Conservation (phyloP, 768 basidiomycete genomes). For the Auricularia sp. region DNA sequence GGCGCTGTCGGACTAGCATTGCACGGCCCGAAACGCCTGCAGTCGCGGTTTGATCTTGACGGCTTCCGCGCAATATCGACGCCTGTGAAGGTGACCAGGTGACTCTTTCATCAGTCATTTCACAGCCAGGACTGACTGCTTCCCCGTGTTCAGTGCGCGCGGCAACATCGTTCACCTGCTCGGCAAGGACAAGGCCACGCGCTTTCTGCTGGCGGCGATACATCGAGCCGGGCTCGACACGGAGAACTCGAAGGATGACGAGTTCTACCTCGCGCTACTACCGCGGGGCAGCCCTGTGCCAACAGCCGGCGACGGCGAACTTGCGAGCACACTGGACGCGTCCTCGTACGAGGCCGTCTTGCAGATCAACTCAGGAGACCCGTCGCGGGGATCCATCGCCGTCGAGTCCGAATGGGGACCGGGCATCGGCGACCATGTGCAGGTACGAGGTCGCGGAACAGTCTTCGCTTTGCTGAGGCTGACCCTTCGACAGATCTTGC, state of each 20-base stretch:
- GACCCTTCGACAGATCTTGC: background rate
- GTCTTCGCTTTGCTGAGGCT: background rate
- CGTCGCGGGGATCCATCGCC: slow-evolving; percentile 56
- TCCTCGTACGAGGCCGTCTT: background rate
- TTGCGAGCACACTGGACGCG: background rate
- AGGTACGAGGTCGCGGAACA: slow-evolving; percentile 27
- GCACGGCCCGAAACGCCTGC: slow-evolving; percentile 9
- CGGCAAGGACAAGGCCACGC: slow-evolving; percentile 47
- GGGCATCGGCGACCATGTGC: slow-evolving; percentile 36
- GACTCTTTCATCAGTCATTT: slow-evolving; percentile 7
- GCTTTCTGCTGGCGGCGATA: slow-evolving; percentile 47
- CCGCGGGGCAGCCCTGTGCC: slow-evolving; percentile 11
- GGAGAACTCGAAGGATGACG: slow-evolving; percentile 35
- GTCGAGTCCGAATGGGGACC: slow-evolving; percentile 46
- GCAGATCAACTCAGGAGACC: slow-evolving; percentile 60
- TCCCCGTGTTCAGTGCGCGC: slow-evolving; percentile 38
- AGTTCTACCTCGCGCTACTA: slow-evolving; percentile 42
- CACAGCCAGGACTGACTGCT: background rate
- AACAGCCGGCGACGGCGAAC: background rate
- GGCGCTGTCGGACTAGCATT: slow-evolving; percentile 66
- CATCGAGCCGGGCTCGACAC: slow-evolving; percentile 22
- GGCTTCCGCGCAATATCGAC: slow-evolving; percentile 35
- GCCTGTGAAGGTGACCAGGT: slow-evolving; percentile 48
- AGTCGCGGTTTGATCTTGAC: slow-evolving; percentile 21
- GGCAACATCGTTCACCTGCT: slow-evolving; percentile 63